Evolutionary conservation across 2,329 filamentous ascomycete genomes (phyloP), one percentile per base, ranked within the genome.

Genomic region (Akanthomyces lecanii): DNA sequence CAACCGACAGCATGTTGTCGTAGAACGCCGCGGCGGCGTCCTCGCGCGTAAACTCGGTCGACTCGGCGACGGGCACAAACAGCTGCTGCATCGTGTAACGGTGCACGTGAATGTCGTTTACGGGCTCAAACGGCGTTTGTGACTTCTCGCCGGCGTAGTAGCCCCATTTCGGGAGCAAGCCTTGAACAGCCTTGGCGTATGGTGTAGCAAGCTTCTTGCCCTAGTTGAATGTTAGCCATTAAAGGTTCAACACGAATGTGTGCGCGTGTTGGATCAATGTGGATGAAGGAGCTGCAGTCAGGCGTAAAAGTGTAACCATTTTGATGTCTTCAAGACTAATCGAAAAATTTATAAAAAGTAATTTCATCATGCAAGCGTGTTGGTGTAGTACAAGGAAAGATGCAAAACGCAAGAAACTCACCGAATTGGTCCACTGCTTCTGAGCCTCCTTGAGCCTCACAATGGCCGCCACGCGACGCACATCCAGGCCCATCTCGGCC

Each of bases 311-410:
- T 89, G 82, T 94, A 94, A 97, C 91, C 91, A 95, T 88, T 82
- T 87, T 75, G 62, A 64, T 87, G 93, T 98, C 93, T 97, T 97
- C 83, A 96, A 97, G 94, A 98, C 94, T 97, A 97, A 98, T 97
- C 94, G 94, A 89, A 89, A 36, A 88, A 88, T 86, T 84, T 83
- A 85, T 78, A 81, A 84, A 91, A 78, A 75, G 73, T 69, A 71
- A 75, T 85, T 71, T 77, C 84, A 86, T 86, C 84, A 86, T 76
- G 59, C 61, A 58, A 63, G 52, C 61, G 28, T 5, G 33, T 28
- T 66, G 70, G 71, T 54, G 55, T 21, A 38, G 25, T 52, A 14
- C 4, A 56, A 18, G 23, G 10, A 6, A 58, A 40, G 50, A 70
- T 72, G 65, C 14, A 40, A 63, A 65, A 61, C 38, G 56, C 16